A percentile compares a stretch with the other conserved stretches of the same genome.
Conservation (phyloP, 179 eudicot species). For the Beta lomatogona region DNA sequence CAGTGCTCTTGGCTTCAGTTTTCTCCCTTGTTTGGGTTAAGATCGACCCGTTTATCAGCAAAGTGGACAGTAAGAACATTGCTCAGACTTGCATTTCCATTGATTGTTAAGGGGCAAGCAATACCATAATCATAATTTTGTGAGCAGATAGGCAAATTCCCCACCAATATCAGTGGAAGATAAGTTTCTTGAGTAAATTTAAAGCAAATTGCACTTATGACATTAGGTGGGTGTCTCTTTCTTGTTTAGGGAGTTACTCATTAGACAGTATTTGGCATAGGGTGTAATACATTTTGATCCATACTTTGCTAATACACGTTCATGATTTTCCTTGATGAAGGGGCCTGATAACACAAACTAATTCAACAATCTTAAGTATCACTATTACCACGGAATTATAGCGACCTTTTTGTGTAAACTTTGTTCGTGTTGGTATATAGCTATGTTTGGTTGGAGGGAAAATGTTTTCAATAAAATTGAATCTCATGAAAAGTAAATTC, state of each 20-base stretch:
- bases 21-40: slow-evolving; percentile 57
- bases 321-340: background rate
- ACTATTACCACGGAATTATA: background rate
- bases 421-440: background rate
- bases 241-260: background rate
- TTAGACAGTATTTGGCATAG: background rate
- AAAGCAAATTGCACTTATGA: slow-evolving; percentile 25
- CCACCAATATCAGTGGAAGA: background rate
- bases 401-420: background rate
- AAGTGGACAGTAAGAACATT: slow-evolving; percentile 33
- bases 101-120: slow-evolving; percentile 55
- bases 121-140: background rate
- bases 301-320: background rate
- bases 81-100: slow-evolving; percentile 70
- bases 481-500: no score
- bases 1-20: slow-evolving; percentile 53
- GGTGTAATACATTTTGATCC: background rate
- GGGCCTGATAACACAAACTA: background rate
- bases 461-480: no score
- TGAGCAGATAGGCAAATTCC: background rate
- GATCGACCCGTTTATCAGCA: slow-evolving; percentile 43
- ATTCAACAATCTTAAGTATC: background rate
- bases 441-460: no score
- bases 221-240: slow-evolving; percentile 10
- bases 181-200: slow-evolving; percentile 15